Conservation (phyloP, 768 basidiomycete genomes). For the Termitomyces sp. region DNA sequence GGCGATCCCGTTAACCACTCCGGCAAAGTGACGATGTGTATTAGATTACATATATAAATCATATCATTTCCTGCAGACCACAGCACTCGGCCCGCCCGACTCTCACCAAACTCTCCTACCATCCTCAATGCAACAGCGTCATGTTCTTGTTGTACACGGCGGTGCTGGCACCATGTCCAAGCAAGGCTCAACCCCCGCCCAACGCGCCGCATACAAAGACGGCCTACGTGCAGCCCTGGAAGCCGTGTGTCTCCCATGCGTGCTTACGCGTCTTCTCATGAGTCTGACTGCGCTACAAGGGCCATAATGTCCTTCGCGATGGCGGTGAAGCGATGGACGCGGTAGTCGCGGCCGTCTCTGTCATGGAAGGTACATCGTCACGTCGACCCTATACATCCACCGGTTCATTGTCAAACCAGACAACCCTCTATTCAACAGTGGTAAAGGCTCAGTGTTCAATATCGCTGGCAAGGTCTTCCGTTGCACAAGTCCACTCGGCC, state of each 20-base stretch:
- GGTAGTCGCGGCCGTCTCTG: constrained; percentile 66
- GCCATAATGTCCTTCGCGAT: constrained; percentile 55
- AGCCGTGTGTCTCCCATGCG: constrained; percentile 29
- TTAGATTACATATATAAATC: fast-evolving
- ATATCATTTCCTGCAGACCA: no score
- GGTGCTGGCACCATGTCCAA: constrained; percentile 73
- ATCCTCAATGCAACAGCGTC: constrained; percentile 10
- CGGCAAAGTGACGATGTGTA: constrained; percentile 74
- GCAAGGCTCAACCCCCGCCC: constrained; percentile 54
- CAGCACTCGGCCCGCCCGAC: no score
- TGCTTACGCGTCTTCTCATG: background rate
- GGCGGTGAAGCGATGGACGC: constrained; percentile 87
- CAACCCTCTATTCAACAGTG: constrained; percentile 74
- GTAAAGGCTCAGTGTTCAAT: constrained; percentile 83
- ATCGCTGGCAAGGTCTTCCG: constrained; percentile 63
- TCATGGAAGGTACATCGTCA: constrained; percentile 59
- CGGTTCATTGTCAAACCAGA: constrained; percentile 38
- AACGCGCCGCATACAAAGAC: constrained; percentile 54
- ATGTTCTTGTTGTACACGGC: constrained; percentile 71
- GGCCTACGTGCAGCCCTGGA: constrained; percentile 52
- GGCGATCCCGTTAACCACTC: constrained; percentile 91
- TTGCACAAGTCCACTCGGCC: background rate
- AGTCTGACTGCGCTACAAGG: constrained; percentile 27
- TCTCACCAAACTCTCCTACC: constrained; percentile 12
- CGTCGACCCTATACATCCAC: background rate